Evolutionary conservation across 768 basidiomycete genomes (phyloP).

Genomic region (Neoboletus subvelutipes): DNA sequence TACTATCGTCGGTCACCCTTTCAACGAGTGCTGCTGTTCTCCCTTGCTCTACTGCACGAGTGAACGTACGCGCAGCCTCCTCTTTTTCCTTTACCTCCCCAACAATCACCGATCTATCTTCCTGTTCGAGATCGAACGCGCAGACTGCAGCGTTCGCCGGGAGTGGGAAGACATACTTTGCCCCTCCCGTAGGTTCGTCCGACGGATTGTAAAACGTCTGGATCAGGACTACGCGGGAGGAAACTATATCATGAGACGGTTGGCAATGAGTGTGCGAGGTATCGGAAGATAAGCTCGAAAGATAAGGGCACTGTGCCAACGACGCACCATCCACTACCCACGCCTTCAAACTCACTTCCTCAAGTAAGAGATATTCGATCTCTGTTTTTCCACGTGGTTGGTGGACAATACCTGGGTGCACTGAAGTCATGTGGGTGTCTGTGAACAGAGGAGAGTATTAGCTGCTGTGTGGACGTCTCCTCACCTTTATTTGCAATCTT

Average conservation of each 20-base stretch:
- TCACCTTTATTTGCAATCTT: constrained; percentile 13
- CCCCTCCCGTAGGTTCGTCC: constrained; percentile 39
- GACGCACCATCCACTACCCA: constrained; percentile 45
- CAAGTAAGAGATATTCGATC: constrained; percentile 39
- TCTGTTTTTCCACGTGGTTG: constrained; percentile 21
- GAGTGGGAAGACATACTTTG: constrained; percentile 59
- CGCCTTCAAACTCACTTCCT: constrained; percentile 41
- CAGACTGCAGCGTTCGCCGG: constrained; percentile 56
- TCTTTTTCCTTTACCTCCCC: constrained; percentile 51
- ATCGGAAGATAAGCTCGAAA: not conserved
- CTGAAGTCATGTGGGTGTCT: constrained; percentile 16
- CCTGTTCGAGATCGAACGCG: constrained; percentile 48
- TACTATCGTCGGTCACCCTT: constrained; percentile 52
- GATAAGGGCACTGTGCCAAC: not conserved
- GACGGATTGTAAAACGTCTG: constrained; percentile 44
- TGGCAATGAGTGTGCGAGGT: not conserved
- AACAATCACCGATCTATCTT: constrained; percentile 41
- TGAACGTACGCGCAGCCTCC: constrained; percentile 40
- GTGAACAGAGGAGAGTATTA: not conserved
- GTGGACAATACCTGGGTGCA: constrained; percentile 33
- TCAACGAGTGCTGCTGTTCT: constrained; percentile 46
- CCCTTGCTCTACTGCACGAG: constrained; percentile 41
- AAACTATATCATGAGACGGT: constrained; percentile 29
- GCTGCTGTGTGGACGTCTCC: constrained; percentile 6
- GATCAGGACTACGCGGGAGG: constrained; percentile 42